Base-by-base conservation (phyloP, 2,329 filamentous ascomycete genomes). In the Penicillium sp. region DNA sequence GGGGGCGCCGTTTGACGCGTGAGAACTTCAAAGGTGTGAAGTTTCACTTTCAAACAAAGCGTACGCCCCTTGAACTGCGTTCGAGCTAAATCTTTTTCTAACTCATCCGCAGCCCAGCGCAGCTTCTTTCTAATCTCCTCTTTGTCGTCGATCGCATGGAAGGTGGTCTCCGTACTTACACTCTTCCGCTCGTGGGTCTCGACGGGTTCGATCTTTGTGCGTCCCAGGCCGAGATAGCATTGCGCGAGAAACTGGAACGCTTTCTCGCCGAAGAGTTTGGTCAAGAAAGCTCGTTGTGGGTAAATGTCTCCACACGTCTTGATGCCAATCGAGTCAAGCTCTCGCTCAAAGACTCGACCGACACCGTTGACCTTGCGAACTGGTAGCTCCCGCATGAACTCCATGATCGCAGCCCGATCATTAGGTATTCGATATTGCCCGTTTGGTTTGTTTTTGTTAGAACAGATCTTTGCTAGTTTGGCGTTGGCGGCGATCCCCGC, bases 391-490 rank as follows among this genome's bases (percentile, higher is more conserved):
- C 84, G 83, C 90, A 98, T 96, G 71, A 97, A 98, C 0, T 83
- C 79, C 84, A 98, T 87, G 60, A 99, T 92, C 0, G 86, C 83
- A 28, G 80, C 78, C 10, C 93, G 84, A 42, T 96, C 88, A 54
- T 84, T 90, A 0, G 89, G 83, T 1, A 98, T 80, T 10, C 85
- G 78, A 67, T 90, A 98, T 71, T 98, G 95, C 0, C 95, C 95
- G 68, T 99, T 96, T 0, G 95, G 95, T 72, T 99, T 99, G 76
- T 98, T 97, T 74, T 90, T 86, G 72, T 99, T 97, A 17, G 92
- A 96, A 68, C 90, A 92, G 35, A 99, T 96, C 76, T 99, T 99
- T 34, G 95, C 94, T 14, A 99, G 82, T 71, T 92, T 94, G 0
- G 93, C 89, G 74, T 99, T 99, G 1, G 92, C 90, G 0, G 92